Conservation (phyloP, 345 rosid genomes). For the Erucastrum elatum region DNA sequence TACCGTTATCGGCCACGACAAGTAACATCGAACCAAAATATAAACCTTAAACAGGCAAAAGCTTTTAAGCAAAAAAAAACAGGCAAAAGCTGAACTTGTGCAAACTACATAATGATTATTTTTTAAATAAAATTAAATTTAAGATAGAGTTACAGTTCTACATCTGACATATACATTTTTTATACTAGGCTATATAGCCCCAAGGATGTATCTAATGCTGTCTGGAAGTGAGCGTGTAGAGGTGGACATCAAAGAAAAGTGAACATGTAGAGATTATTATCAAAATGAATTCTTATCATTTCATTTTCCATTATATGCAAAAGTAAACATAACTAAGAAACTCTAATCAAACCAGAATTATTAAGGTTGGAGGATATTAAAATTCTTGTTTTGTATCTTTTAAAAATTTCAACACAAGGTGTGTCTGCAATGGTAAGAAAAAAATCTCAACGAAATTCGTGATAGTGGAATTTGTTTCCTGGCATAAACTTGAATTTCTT, state of each 20-base stretch:
- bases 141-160: neutral
- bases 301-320: neutral
- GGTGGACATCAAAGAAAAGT: neutral
- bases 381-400: neutral
- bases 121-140: neutral
- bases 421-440: neutral
- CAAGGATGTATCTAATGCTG: constrained; percentile 13
- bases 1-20: constrained; percentile 28
- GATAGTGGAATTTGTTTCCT: neutral
- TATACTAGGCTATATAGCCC: constrained; percentile 19
- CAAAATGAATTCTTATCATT: neutral
- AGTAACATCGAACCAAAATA: constrained; percentile 18
- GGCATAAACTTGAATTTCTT: neutral
- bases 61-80: neutral
- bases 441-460: neutral
- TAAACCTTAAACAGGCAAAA: constrained; percentile 25
- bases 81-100: neutral
- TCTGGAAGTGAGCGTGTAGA: constrained; percentile 1
- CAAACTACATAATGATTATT: too few relatives aligned
- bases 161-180: neutral
- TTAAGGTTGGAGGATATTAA: neutral
- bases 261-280: neutral
- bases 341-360: neutral
- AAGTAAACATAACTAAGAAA: neutral
- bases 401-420: neutral